Base-by-base conservation (phyloP, 371 early-diverging fungal species). In the Polyrhizophydium stewartii region DNA sequence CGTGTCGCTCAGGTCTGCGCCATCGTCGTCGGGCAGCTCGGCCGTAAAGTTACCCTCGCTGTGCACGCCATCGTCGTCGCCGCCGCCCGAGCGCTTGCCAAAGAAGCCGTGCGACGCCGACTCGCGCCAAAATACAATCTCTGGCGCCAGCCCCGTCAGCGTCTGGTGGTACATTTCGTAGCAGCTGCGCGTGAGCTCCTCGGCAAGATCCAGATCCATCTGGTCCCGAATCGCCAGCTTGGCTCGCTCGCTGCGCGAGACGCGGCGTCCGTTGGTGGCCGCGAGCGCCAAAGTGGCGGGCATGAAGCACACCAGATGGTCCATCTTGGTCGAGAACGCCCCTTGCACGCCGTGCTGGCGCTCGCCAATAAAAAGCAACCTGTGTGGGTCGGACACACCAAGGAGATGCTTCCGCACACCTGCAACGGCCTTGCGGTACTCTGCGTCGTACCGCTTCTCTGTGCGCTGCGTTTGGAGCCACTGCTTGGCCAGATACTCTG, bases 261-360 rank as follows among this genome's bases (percentile, higher is more conserved):
- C 59, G 35, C 72, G 69, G 38, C 68, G 75, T 47, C 87, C 92
- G 56, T 73, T 77, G 9, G 87, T 90, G 25, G 87, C 90, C 55
- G 77, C 89, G 3, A 94, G 71, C 0, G 93, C 92, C 57, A 95
- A 72, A 35, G 84, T 85, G 2, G 93, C 95, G 16, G 91, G 92
- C 35, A 91, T 75, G 73, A 96, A 97, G 72, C 96, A 97, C 7
- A 92, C 92, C 30, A 94, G 82, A 70, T 96, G 96, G 61, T 94
- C 94, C 93, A 96, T 92, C 61, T 91, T 90, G 12, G 87, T 80
- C 35, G 35, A 35, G 35, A 35, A 13, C 3, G 35, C 24, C 73
- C 73, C 2, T 82, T 32, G 1, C 1, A 17, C 12, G 64, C 59
- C 22, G 37, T 19, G 21, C 10, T 55, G n/a, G 31, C 82, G 70